phyloP scores from a whole-genome alignment of 139 green algal genomes.

The Marvania coccoides region DNA sequence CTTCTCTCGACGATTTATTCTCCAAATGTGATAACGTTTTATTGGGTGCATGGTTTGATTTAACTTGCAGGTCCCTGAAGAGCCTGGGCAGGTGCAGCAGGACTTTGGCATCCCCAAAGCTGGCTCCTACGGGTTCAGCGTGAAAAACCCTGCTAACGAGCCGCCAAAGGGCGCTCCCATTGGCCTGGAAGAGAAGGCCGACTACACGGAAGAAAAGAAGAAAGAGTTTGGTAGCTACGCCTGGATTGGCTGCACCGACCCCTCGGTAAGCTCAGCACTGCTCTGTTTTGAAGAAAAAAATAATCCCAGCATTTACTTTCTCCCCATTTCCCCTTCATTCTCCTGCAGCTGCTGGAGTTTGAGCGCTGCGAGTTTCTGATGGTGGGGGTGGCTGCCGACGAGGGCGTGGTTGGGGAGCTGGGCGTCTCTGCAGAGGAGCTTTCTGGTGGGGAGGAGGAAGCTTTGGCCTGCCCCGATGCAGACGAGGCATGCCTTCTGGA shows the following conservation, averaged over 20 bases:
- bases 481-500: slow-evolving; percentile 16
- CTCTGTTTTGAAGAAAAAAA: not conserved
- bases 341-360: slow-evolving; percentile 20
- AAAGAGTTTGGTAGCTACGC: slow-evolving; percentile 28
- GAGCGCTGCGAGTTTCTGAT: slow-evolving; percentile 34
- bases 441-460: not conserved
- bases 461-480: not conserved
- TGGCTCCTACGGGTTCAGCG: slow-evolving; percentile 11
- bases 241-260: slow-evolving; percentile 19
- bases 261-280: not conserved
- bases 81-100: slow-evolving; percentile 27
- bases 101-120: slow-evolving; percentile 25
- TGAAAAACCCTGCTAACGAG: slow-evolving; percentile 11
- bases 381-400: slow-evolving; percentile 11
- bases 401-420: not conserved
- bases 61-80: slow-evolving; percentile 16
- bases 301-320: not conserved
- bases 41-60: too few relatives aligned
- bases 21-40: too few relatives aligned
- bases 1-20: too few relatives aligned
- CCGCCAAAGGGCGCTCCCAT: not conserved
- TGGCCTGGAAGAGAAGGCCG: slow-evolving; percentile 25
- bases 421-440: not conserved
- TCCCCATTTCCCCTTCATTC: not conserved
- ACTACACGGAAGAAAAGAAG: slow-evolving; percentile 26